Percentiles rank a stretch among this genome's conserved stretches.
phyloP scores from a whole-genome alignment of 139 green algal genomes.

The Volvox africanus region DNA sequence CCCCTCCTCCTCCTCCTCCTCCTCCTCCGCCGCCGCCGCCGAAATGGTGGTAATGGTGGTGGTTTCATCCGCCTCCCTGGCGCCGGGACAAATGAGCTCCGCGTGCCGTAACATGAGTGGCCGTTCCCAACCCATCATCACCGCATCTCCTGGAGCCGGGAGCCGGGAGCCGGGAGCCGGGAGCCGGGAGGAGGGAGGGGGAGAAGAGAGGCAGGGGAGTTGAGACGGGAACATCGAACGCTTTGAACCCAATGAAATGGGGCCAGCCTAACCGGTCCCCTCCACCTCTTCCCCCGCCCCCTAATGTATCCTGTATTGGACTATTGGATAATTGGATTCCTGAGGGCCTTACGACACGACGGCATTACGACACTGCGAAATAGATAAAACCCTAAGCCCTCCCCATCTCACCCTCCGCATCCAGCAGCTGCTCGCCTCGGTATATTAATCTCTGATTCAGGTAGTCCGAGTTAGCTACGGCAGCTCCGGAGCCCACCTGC shows the following conservation, averaged over 20 bases:
- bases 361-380: not conserved
- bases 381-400: not conserved
- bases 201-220: too few relatives aligned
- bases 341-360: too few relatives aligned
- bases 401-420: conserved; percentile 75
- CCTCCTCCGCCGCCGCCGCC: not conserved
- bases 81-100: conserved; percentile 69
- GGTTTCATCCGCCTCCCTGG: not conserved
- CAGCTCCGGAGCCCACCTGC: conserved; percentile 12
- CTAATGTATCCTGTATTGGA: not conserved
- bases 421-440: conserved; percentile 76
- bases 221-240: too few relatives aligned
- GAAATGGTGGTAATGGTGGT: not conserved
- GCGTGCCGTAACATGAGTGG: conserved; percentile 95
- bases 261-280: not conserved
- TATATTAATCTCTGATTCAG: conserved; percentile 70
- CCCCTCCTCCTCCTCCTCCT: not conserved
- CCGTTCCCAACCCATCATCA: conserved; percentile 98
- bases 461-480: conserved; percentile 50
- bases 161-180: not conserved
- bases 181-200: too few relatives aligned
- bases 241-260: too few relatives aligned
- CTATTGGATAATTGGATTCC: too few relatives aligned
- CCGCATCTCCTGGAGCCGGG: conserved; percentile 73
- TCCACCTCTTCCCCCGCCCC: too few relatives aligned